Conservation (phyloP, 257 asterid species). For the Euphrasia confusa region DNA sequence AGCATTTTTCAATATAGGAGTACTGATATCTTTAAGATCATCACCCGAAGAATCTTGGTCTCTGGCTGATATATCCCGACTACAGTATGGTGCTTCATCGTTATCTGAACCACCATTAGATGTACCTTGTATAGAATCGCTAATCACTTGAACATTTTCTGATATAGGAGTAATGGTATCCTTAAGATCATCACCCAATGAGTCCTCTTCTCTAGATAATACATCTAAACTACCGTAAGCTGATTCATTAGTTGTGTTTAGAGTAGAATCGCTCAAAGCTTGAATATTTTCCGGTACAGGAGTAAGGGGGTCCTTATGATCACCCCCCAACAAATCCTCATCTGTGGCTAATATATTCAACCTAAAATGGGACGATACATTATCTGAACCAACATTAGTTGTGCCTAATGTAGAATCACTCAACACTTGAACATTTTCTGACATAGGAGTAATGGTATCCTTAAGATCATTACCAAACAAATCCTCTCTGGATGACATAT, state of each 20-base stretch:
- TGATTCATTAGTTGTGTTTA: constrained; percentile 28
- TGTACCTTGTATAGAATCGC: constrained; percentile 27
- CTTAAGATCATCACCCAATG: background rate
- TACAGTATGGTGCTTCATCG: constrained; percentile 35
- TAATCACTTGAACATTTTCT: constrained; percentile 34
- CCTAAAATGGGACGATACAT: background rate
- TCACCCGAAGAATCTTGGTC: background rate
- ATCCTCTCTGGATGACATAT: constrained; percentile 39
- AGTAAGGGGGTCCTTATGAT: background rate
- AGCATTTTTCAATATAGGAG: constrained; percentile 36
- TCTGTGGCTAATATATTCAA: background rate
- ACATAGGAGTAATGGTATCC: no score
- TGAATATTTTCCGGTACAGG: constrained; percentile 32
- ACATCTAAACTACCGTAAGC: no score
- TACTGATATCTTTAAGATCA: constrained; percentile 10
- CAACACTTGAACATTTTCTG: constrained; percentile 15
- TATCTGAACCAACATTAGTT: background rate
- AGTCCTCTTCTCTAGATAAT: constrained; percentile 12
- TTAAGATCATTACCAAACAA: no score
- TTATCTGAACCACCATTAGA: constrained; percentile 33
- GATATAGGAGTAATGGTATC: background rate
- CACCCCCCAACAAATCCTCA: background rate
- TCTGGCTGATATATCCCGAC: constrained; percentile 13
- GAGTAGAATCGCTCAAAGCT: constrained; percentile 27
- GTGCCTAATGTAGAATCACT: no score